A percentile compares a stretch with the other conserved stretches of the same genome.
These are phyloP conservation scores for Crithidia sp. DNA, from an alignment of 208 protist species.

Conservation along the genomic window DNA sequence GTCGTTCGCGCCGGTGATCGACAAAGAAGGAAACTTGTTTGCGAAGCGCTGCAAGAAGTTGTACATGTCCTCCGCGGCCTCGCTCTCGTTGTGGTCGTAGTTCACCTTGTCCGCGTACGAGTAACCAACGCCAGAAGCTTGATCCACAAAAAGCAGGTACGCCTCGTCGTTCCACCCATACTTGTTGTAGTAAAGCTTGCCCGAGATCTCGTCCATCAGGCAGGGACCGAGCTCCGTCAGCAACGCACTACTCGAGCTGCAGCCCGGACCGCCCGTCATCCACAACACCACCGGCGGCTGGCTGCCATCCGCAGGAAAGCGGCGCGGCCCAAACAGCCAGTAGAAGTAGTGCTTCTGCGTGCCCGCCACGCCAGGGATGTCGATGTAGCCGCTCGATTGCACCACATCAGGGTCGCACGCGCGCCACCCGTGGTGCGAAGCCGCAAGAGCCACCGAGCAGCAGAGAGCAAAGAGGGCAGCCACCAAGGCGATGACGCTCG, in stretches of 20 bases:
- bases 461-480: neutral
- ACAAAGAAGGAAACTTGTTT: slow-evolving; percentile 37
- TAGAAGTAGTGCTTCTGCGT: slow-evolving; percentile 85
- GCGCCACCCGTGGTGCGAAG: slow-evolving; percentile 3
- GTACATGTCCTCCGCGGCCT: slow-evolving; percentile 90
- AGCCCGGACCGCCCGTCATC: slow-evolving; percentile 93
- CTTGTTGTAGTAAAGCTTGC: slow-evolving; percentile 54
- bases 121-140: slow-evolving; percentile 91
- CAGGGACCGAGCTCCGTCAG: slow-evolving; percentile 85
- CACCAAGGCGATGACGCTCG: neutral
- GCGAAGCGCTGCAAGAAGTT: slow-evolving; percentile 82
- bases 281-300: slow-evolving; percentile 81
- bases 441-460: neutral
- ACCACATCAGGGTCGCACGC: slow-evolving; percentile 26
- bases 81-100: slow-evolving; percentile 68
- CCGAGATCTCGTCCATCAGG: slow-evolving; percentile 54
- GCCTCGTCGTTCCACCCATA: slow-evolving; percentile 85
- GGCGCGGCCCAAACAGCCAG: slow-evolving; percentile 86
- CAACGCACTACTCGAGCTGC: slow-evolving; percentile 73
- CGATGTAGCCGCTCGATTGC: slow-evolving; percentile 81
- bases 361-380: slow-evolving; percentile 52
- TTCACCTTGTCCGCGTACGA: slow-evolving; percentile 57
- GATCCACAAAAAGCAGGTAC: slow-evolving; percentile 92
- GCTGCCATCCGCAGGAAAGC: slow-evolving; percentile 41
- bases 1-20: slow-evolving; percentile 61